Evolutionary conservation across 495 filamentous ascomycete genomes (phyloP), one percentile per base, ranked within the genome.

Genomic region (Chaetomium tenue): DNA sequence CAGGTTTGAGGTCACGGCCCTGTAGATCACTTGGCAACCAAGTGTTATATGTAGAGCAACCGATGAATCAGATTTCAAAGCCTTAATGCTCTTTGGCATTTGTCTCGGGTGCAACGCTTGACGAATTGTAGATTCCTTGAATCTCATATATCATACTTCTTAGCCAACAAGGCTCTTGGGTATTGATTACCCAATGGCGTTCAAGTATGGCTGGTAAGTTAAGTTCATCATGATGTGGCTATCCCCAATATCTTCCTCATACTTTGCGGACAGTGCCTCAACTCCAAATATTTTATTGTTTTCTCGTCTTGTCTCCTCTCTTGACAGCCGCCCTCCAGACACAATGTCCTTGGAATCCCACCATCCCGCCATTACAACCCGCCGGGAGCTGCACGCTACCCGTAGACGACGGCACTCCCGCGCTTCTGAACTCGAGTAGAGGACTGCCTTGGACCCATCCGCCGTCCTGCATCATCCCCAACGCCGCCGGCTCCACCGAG

Each of bases 321-420:
- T 13, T 52, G 20, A 23, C 23, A 15, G 15, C 50, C 50, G 50
- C 50, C 22, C 3, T 28, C 13, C 50, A 52, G 15, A 25, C 50
- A 52, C 50, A 52, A 52, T 52, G 50, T 11, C 67, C 67, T 6
- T 71, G 70, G 70, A 65, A 58, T 26, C 23, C 13, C 28, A 58
- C 11, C 44, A 44, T 2, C 70, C 70, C 5, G 4, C 15, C 23
- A 52, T 28, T 15, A 52, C 22, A 26, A 15, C 23, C 22, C 13
- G 22, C 50, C 9, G 50, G 13, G 22, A 61, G 50, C 60, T 69
- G 64, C 46, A 13, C 26, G 16, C 5, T 26, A 20, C 40, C 40
- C 16, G 13, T 44, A 15, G 40, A 44, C 16, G 40, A 44, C 40
- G 40, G 40, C 13, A 44, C 40, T 18, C 40, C 40, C 13, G 6